Percentiles rank a stretch among this genome's conserved stretches.
Evolutionary conservation across 75 land plant genomes (phyloP).

Genomic region (Picea sitchensis): DNA sequence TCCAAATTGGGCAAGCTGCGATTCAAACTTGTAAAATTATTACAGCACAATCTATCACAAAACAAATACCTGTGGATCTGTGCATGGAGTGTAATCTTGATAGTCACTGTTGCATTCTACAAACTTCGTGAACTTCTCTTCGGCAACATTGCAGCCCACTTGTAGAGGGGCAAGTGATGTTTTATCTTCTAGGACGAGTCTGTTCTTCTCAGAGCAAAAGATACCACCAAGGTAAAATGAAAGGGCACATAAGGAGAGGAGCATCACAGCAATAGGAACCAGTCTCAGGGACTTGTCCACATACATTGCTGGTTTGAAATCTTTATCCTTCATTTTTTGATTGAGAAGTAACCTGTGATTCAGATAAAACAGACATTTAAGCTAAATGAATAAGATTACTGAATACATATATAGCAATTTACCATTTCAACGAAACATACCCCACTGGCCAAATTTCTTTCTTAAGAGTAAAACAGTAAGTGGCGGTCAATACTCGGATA

Average conservation of each 20-base stretch:
- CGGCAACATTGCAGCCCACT: neutral
- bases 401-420: neutral
- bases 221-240: constrained; percentile 88
- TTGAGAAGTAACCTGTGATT: constrained; percentile 11
- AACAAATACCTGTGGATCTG: constrained; percentile 59
- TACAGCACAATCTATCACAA: neutral
- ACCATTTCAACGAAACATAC: neutral
- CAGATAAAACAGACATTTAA: neutral
- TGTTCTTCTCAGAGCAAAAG: constrained; percentile 53
- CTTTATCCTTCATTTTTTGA: constrained; percentile 41
- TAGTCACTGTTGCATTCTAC: constrained; percentile 61
- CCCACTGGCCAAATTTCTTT: neutral
- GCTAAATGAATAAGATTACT: too few relatives aligned
- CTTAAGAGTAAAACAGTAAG: neutral
- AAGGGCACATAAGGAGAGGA: constrained; percentile 63
- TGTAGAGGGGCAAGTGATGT: neutral
- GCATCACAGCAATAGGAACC: constrained; percentile 45
- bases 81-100: constrained; percentile 93
- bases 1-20: neutral
- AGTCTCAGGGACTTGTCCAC: constrained; percentile 30
- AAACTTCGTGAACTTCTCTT: constrained; percentile 20
- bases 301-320: constrained; percentile 26
- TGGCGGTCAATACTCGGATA: neutral
- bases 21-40: neutral
- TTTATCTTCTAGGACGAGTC: constrained; percentile 16